Base-by-base conservation (phyloP, 2,329 filamentous ascomycete species). In the Microdochium paspali region DNA sequence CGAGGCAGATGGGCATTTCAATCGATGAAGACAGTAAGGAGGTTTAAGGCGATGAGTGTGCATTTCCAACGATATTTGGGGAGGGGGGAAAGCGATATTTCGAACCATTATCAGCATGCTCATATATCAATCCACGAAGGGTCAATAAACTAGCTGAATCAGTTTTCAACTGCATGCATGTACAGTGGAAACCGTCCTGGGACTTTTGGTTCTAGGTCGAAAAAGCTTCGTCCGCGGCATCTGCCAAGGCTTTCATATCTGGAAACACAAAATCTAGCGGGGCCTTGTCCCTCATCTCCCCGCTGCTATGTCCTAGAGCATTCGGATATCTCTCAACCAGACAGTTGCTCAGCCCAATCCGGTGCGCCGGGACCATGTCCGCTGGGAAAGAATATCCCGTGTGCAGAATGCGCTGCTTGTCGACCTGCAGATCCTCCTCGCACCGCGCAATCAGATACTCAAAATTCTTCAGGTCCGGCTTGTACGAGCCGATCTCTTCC, bases 401-500 rank as follows among this genome's bases (percentile, higher is more conserved):
- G 56, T 73, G 7, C 49, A 85, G 58, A 4, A 88, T 70, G 10
- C 52, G 46, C 0, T 66, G 65, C 53, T 76, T 79, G 46, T 69
- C 64, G 0, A 84, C 61, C 0, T 76, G 78, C 54, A 85, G 79
- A n/a, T 72, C 69, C 1, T 65, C 56, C 56, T 74, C 50, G 2
- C 79, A 74, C 44, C 76, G 66, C 10, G 66, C 61, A 4, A 87
- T 59, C 71, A 88, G 70, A 58, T 82, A 80, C 48, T 79, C 71
- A 49, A 89, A 89, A 52, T 88, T 87, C 46, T 67, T 65, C 25
- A 68, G 56, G 53, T 81, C 72, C 0, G 85, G 85, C 65, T 89
- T 90, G 59, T 88, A 89, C 13, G 72, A 76, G 0, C 84, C 84
- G 24, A 89, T 76, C 35, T 87, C 80, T 59, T 88, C 71, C 0